Base-by-base conservation (phyloP, 1,284 basidiomycete species). In the Lentinula novae-zelandiae region DNA sequence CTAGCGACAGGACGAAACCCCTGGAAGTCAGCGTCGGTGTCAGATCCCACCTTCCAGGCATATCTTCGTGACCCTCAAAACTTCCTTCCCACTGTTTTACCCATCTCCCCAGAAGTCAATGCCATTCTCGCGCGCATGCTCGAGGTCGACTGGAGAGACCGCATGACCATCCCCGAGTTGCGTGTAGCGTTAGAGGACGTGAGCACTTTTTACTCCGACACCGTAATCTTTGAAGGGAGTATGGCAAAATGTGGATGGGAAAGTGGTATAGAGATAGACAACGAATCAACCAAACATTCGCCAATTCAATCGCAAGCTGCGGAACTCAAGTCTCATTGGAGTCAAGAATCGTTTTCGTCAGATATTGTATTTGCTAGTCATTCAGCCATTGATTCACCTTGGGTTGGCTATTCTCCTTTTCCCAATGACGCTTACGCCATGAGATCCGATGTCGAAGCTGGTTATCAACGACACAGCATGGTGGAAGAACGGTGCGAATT, bases 1-100 rank as follows among this genome's bases (percentile, higher is more conserved):
- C 86, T 99, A 60, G 90, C 94, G 55, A 97, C 94, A 49, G 95
- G 95, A 17, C 89, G 95, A 62, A 98, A 98, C 70, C 96, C 96
- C 22, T 99, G 97, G 97, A 93, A 95, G 76, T 95, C 94, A 51
- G 96, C 97, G n/a, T 90, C 89, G 64, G 77, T 81, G 12, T 79
- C 83, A 63, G 90, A 91, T 70, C 86, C 86, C 59, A 90, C 88
- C 5, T 92, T 91, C 79, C 84, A 85, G 71, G 86, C 87, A 2
- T 90, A 90, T 70, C 78, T 90, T 55, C 81, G 82, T 62, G 82
- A 87, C 65, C 86, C 87, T 39, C 66, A 72, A 51, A 77, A 78
- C 63, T 90, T 90, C 77, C 81, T 92, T 38, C 85, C 86, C 46
- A 87, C 82, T 52, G 86, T 90, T 64, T 85, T 92, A 58, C 88